Base-by-base conservation (phyloP, 2,329 filamentous ascomycete species). In the Fusarium ambrosium region DNA sequence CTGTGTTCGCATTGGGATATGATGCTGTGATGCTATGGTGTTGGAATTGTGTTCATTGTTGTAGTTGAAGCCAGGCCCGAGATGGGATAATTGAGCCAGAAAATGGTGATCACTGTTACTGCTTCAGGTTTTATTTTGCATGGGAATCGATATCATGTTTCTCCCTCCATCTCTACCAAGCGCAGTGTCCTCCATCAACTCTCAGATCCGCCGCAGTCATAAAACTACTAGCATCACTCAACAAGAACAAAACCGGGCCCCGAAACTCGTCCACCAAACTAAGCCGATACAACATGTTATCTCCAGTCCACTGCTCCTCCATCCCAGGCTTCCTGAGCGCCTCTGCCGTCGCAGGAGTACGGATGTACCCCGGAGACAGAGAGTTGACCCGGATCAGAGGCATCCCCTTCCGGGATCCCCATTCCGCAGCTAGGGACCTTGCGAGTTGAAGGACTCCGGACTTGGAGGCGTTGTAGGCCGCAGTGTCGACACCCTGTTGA, bases 381-480 rank as follows among this genome's bases (percentile, higher is more conserved):
- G 84, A 86, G 74, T 90, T 90, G 14, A 90, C 88, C 2, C 87
- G 82, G 59, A 90, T 89, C 1, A 80, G 73, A 0, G 80, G 86
- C 82, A 79, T 79, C 72, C 76, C 80, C 64, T 70, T 76, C 45
- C 83, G 82, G 32, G 82, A 83, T 59, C 82, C 87, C 87, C 84
- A 89, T 78, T 90, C 88, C 73, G 87, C 87, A 0, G 88, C 86
- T 32, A 90, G 80, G 11, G 83, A 87, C 27, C 87, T 84, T 2
- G 83, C 81, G 2, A 90, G 82, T 75, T 90, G 87, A 48, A 87
- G 85, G 4, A 90, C 85, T 0, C 86, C 88, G 0, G 87, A 85
- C 79, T 90, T 90, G 67, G 86, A 88, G 0, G 86, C 83, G 76
- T 89, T 89, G 80, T 90, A 90, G 0, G 82, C 84, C 7, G 85